Evolutionary conservation across 164 flowering plant species (phyloP).

Genomic region (Kingdonia uniflora): DNA sequence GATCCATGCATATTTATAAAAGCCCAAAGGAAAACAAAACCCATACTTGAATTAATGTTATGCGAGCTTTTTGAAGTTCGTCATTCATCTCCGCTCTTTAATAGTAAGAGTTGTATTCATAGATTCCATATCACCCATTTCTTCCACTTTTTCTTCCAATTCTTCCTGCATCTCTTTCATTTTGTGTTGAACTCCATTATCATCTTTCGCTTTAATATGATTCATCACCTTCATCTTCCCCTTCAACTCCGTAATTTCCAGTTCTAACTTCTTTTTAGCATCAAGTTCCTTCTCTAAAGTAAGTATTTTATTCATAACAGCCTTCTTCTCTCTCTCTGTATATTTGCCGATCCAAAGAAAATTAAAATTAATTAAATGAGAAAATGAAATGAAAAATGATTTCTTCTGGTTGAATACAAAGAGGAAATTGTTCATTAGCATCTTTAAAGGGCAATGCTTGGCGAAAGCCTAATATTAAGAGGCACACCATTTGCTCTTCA

Average conservation of each 20-base stretch:
- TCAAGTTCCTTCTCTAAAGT: constrained; percentile 49
- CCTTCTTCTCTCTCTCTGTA: constrained; percentile 51
- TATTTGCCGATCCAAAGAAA: too few relatives aligned
- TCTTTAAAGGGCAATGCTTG: background rate
- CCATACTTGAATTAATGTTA: constrained; percentile 40
- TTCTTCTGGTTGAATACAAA: background rate
- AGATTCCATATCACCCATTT: constrained; percentile 27
- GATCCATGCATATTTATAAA: too few relatives aligned
- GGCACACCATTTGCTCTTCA: constrained; percentile 54
- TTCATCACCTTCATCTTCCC: constrained; percentile 56
- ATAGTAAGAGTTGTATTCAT: constrained; percentile 39
- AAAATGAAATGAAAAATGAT: background rate
- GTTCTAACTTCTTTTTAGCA: constrained; percentile 55
- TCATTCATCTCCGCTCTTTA: constrained; percentile 44
- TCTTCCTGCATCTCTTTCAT: constrained; percentile 26
- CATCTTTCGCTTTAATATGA: constrained; percentile 48
- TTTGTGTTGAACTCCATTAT: constrained; percentile 30
- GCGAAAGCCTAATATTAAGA: background rate
- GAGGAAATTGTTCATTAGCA: background rate
- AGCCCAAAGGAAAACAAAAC: constrained; percentile 1
- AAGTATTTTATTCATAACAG: constrained; percentile 33
- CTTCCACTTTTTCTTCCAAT: constrained; percentile 46
- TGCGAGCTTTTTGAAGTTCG: constrained; percentile 61
- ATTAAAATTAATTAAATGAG: too few relatives aligned
- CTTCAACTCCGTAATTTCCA: constrained; percentile 56